Conservation (phyloP, 768 basidiomycete genomes). For the Astraeus odoratus region DNA sequence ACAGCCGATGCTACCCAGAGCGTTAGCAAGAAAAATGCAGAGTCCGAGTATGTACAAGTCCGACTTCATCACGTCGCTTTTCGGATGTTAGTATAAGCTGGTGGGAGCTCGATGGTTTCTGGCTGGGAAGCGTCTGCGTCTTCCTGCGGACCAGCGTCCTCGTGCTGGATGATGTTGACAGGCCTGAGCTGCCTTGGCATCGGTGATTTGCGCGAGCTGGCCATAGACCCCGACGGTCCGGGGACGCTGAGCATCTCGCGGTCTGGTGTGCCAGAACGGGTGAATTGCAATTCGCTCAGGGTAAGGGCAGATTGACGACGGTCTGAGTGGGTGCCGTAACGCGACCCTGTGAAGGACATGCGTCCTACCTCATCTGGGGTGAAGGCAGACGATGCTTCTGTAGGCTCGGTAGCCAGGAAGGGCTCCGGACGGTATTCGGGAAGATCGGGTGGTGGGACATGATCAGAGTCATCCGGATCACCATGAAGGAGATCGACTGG, state of each 20-base stretch:
- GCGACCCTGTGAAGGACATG: conserved; percentile 14
- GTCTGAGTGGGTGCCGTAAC: conserved; percentile 21
- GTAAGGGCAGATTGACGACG: conserved; percentile 22
- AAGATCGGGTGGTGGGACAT: conserved; percentile 37
- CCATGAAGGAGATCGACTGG: conserved; percentile 61
- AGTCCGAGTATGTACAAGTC: not conserved
- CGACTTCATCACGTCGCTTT: conserved; percentile 4
- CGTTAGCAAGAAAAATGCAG: not conserved
- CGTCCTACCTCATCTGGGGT: conserved; percentile 23
- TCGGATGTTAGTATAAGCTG: conserved; percentile 67
- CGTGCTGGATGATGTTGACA: conserved; percentile 79
- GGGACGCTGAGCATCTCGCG: not conserved
- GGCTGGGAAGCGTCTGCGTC: conserved; percentile 35
- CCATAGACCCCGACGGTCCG: conserved; percentile 16
- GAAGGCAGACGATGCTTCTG: conserved; percentile 34
- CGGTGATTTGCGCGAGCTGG: conserved; percentile 31
- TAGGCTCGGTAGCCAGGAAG: conserved; percentile 63
- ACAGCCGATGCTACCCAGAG: not conserved
- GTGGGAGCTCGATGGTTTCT: conserved; percentile 79
- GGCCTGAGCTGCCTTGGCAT: conserved; percentile 49
- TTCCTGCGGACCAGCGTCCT: conserved; percentile 65
- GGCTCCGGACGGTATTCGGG: conserved; percentile 74
- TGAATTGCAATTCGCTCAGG: not conserved
- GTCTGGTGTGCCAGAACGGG: not conserved
- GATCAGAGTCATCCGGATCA: conserved; percentile 46